These are phyloP conservation scores for Pterocarpus macrocarpus DNA, from an alignment of 306 rosid genomes.

Conservation along the genomic window DNA sequence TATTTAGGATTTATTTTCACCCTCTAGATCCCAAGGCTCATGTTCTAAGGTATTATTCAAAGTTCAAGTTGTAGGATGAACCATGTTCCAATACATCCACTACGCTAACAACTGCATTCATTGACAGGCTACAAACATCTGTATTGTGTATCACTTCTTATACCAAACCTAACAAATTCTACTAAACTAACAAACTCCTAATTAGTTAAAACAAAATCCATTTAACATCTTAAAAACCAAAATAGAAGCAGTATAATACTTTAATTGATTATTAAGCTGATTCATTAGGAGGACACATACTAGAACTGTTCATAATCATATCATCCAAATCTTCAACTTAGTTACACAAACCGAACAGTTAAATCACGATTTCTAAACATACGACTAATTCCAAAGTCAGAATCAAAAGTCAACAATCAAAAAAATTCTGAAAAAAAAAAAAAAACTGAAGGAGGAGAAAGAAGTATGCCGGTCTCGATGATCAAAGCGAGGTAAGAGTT, in stretches of 20 bases:
- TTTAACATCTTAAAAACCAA: not conserved
- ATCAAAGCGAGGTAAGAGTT: conserved; percentile 70
- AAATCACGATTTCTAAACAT: not conserved
- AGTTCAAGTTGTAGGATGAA: too few species aligned
- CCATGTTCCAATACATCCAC: too few species aligned
- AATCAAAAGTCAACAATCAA: not conserved
- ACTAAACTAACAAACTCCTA: not conserved
- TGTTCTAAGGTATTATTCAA: too few species aligned
- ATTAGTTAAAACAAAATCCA: not conserved
- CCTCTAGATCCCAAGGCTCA: too few species aligned
- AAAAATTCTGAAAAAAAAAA: not conserved
- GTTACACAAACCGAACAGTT: not conserved
- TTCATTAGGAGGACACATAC: not conserved
- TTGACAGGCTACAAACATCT: not conserved
- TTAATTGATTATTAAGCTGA: not conserved
- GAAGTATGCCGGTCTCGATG: conserved; percentile 64
- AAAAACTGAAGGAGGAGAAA: too few species aligned
- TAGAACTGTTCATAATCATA: not conserved
- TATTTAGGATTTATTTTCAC: not conserved
- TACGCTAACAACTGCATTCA: too few species aligned
- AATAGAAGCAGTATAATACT: not conserved
- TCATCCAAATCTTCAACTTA: not conserved
- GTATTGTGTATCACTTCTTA: not conserved
- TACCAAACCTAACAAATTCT: not conserved
- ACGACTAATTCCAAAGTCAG: conserved; percentile 1